Base-by-base conservation (phyloP, 2,329 filamentous ascomycete species). In the Colletotrichum zoysiae region DNA sequence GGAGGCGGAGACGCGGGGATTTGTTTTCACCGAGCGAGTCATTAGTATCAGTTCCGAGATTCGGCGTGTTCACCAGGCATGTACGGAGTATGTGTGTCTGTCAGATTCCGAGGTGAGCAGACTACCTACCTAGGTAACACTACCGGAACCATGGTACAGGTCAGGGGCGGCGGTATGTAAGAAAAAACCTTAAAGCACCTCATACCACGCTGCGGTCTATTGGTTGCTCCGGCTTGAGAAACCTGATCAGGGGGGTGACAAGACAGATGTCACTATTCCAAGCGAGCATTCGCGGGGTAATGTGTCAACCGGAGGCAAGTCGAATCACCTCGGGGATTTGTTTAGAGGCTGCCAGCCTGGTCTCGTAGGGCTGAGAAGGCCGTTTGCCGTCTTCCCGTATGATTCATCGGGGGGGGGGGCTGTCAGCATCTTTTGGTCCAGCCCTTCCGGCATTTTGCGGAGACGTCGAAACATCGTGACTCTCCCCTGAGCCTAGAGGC, bases 321-420 rank as follows among this genome's bases (percentile, higher is more conserved):
- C 35, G 12, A 33, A 62, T 8, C 30, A 38, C 2, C 30, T 20
- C n/a, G 12, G 5, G 18, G 12, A n/a, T 46, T 20, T n/a, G 7
- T 46, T n/a, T 11, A n/a, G 2, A n/a, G 60, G 30, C n/a, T 30
- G 9, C 20, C 6, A 4, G 14, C 26, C 12, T 18, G 40, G 42
- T n/a, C 23, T 46, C 30, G 23, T 65, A 65, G 66, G 61, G 61
- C 61, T 69, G 61, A 65, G 57, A 58, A 42, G 26, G 51, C 60
- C 51, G 33, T 51, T 57, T 65, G 46, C 33, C 33, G 20, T 42
- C 58, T 56, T 40, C 12, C 58, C 65, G 65, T 44, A 26, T 56
- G 40, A 38, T 38, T 55, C 65, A 63, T n/a, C 33, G 14, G 30
- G 30, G 3, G 3, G 26, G 26, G 26, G 8, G 53, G 33, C 60